Conservation (phyloP, 2,329 filamentous ascomycete species). For the Colletotrichum echinochloae region DNA sequence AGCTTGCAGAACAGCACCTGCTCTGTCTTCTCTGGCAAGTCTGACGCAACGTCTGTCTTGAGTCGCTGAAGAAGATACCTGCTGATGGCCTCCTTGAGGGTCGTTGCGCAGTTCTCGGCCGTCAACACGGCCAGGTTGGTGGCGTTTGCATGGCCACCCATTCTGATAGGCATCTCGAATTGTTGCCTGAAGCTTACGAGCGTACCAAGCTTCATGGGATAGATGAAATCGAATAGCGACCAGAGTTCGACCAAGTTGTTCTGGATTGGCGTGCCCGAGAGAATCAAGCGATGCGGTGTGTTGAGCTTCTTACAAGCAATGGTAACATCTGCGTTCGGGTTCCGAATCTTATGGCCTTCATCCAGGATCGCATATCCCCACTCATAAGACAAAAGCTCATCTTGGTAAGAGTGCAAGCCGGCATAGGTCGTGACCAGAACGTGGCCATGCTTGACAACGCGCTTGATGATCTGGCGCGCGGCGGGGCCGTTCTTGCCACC, state of each 20-base stretch:
- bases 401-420: slow-evolving; percentile 91
- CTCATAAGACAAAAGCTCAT: slow-evolving; percentile 82
- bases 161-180: slow-evolving; percentile 93
- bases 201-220: slow-evolving; percentile 93
- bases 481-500: slow-evolving; percentile 63
- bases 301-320: slow-evolving; percentile 94
- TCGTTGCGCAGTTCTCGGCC: slow-evolving; percentile 92
- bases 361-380: slow-evolving; percentile 97
- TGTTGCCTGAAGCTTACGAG: slow-evolving; percentile 90
- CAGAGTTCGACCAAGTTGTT: slow-evolving; percentile 96
- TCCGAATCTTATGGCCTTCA: slow-evolving; percentile 98
- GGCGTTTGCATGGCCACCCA: slow-evolving; percentile 95
- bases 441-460: slow-evolving; percentile 86
- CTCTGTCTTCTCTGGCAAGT: slow-evolving; percentile 95
- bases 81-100: slow-evolving; percentile 91
- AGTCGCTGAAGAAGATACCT: slow-evolving; percentile 92
- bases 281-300: slow-evolving; percentile 89
- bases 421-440: slow-evolving; percentile 96
- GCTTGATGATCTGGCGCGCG: slow-evolving; percentile 83
- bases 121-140: slow-evolving; percentile 95
- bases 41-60: slow-evolving; percentile 93
- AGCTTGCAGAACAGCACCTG: slow-evolving; percentile 97
- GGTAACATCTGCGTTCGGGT: slow-evolving; percentile 94
- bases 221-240: slow-evolving; percentile 98
- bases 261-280: slow-evolving; percentile 97